phyloP scores from a whole-genome alignment of 1,284 basidiomycete genomes.

The Somion occarium region DNA sequence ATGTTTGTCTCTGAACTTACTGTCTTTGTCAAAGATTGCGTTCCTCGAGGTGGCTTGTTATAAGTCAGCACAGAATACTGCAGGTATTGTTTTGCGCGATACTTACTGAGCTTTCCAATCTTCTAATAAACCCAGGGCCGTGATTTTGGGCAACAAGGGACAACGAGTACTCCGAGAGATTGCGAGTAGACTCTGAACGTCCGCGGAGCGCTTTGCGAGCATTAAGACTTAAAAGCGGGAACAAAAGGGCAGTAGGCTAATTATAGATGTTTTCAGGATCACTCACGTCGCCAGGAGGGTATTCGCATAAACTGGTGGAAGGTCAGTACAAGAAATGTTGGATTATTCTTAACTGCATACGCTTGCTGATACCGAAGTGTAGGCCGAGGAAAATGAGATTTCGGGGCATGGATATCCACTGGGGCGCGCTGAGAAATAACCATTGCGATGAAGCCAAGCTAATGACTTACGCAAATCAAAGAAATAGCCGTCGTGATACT shows the following conservation, averaged over 20 bases:
- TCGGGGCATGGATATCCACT: slow-evolving; percentile 41
- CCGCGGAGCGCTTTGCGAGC: neutral
- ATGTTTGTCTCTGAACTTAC: no score
- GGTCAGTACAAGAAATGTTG: neutral
- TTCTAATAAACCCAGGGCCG: no score
- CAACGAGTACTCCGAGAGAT: neutral
- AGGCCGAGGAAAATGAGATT: slow-evolving; percentile 42
- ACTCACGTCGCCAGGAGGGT: neutral
- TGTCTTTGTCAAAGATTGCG: no score
- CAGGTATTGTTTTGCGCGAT: no score
- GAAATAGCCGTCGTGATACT: slow-evolving; percentile 41
- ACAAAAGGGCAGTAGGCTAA: neutral
- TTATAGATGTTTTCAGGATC: neutral
- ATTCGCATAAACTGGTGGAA: neutral
- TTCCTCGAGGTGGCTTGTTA: no score
- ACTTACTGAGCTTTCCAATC: no score
- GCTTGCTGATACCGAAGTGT: slow-evolving; percentile 41
- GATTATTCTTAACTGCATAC: slow-evolving; percentile 19
- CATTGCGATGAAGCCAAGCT: neutral
- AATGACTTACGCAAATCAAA: slow-evolving; percentile 17
- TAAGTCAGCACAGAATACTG: no score
- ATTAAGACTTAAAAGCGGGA: neutral
- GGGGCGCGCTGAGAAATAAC: neutral
- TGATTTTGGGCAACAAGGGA: no score
- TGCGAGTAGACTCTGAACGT: neutral